Percentiles rank a stretch among this genome's conserved stretches.
phyloP scores from a whole-genome alignment of 1,139 yeast genomes.

The Protomyces arabidopsidicola region DNA sequence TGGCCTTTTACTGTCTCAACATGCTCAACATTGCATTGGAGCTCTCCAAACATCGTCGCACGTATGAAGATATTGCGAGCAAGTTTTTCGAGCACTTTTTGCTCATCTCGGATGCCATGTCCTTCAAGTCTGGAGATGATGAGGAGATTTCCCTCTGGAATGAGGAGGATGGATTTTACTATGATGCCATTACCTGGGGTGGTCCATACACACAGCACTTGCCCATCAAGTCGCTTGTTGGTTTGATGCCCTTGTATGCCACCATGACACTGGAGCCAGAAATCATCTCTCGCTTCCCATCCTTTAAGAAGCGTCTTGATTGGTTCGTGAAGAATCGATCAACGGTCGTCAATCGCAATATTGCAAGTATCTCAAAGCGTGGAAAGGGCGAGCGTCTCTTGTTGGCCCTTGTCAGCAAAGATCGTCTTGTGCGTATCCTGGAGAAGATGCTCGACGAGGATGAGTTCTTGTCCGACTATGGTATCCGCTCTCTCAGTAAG shows the following conservation, averaged over 20 bases:
- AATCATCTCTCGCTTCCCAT: conserved; percentile 69
- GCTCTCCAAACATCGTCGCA: conserved; percentile 77
- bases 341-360: conserved; percentile 74
- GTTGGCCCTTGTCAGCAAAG: conserved; percentile 76
- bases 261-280: conserved; percentile 87
- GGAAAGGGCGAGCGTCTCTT: conserved; percentile 85
- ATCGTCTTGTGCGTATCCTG: conserved; percentile 69
- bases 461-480: conserved; percentile 81
- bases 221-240: conserved; percentile 87
- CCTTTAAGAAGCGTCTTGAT: conserved; percentile 75
- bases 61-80: conserved; percentile 90
- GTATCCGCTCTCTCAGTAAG: conserved; percentile 85
- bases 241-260: conserved; percentile 89
- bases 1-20: conserved; percentile 88
- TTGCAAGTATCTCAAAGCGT: conserved; percentile 78
- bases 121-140: conserved; percentile 56
- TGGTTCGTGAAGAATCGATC: conserved; percentile 79
- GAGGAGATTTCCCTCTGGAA: conserved; percentile 72
- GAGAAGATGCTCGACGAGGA: conserved; percentile 80
- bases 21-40: conserved; percentile 93
- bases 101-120: conserved; percentile 92
- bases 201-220: conserved; percentile 63
- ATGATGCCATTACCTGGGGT: conserved; percentile 88
- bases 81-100: conserved; percentile 93
- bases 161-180: conserved; percentile 81